These are phyloP conservation scores for Angomonas deanei DNA, from an alignment of 208 protist genomes.

Conservation along the genomic window DNA sequence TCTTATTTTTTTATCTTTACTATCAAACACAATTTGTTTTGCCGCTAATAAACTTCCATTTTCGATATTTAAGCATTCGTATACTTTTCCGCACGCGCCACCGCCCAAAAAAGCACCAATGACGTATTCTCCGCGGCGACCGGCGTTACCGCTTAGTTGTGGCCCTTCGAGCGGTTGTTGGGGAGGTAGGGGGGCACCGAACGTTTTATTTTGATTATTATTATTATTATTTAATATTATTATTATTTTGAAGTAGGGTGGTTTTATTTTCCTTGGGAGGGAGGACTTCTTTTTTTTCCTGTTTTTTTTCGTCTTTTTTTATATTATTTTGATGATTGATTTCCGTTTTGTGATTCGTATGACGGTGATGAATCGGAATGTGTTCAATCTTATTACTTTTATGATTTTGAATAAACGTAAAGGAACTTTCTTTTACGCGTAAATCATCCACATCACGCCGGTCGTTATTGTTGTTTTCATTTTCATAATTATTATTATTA, in stretches of 20 bases:
- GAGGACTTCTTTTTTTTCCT: too few relatives aligned
- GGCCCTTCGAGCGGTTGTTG: slow-evolving; percentile 40
- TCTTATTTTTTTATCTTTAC: slow-evolving; percentile 80
- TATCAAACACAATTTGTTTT: slow-evolving; percentile 80
- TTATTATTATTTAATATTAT: slow-evolving; percentile 2
- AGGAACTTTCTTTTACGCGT: background rate
- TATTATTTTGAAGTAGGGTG: background rate
- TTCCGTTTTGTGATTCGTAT: too few relatives aligned
- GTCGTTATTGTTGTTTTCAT: background rate
- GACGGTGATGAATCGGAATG: background rate
- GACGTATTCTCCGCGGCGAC: slow-evolving; percentile 50
- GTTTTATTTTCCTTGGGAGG: background rate
- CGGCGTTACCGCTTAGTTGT: slow-evolving; percentile 44
- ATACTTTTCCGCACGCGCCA: slow-evolving; percentile 86
- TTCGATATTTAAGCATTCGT: slow-evolving; percentile 79
- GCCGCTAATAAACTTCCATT: slow-evolving; percentile 72
- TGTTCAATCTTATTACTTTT: background rate
- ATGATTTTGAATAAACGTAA: background rate
- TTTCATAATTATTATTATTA: background rate
- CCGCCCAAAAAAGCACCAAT: slow-evolving; percentile 81
- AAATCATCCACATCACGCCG: background rate
- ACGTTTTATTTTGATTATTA: slow-evolving; percentile 3
- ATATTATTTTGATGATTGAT: too few relatives aligned
- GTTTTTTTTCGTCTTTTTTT: too few relatives aligned
- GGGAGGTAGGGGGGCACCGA: slow-evolving; percentile 42